These are phyloP conservation scores for Madurella fahalii DNA, from an alignment of 2,329 filamentous ascomycete species.

Conservation along the genomic window DNA sequence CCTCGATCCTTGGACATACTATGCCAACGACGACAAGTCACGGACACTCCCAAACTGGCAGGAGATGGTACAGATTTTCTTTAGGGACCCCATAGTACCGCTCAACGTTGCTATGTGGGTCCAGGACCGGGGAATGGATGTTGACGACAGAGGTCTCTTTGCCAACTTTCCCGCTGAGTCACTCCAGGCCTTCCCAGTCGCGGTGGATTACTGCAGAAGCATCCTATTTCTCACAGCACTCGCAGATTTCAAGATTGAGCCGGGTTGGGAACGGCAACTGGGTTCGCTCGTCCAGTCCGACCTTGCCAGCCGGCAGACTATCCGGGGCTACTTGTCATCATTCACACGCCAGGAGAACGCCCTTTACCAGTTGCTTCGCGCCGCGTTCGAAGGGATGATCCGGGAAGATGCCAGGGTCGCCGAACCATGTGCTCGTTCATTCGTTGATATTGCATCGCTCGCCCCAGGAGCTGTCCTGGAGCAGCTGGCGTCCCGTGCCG, in stretches of 20 bases:
- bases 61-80: conserved; percentile 48
- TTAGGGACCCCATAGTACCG: conserved; percentile 35
- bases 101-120: conserved; percentile 19
- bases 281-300: conserved; percentile 70
- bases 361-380: conserved; percentile 45
- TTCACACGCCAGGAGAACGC: conserved; percentile 34
- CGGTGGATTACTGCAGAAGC: conserved; percentile 62
- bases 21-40: conserved; percentile 41
- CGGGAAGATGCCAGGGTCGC: conserved; percentile 38
- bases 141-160: conserved; percentile 37
- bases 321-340: conserved; percentile 49
- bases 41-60: conserved; percentile 47
- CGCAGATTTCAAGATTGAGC: conserved; percentile 55
- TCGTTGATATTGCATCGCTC: conserved; percentile 50
- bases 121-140: conserved; percentile 35
- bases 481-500: conserved; percentile 45
- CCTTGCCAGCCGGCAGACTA: conserved; percentile 55
- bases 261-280: conserved; percentile 80
- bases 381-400: conserved; percentile 55
- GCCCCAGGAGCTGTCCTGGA: conserved; percentile 37
- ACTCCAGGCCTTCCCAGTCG: conserved; percentile 59
- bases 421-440: conserved; percentile 48
- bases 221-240: conserved; percentile 50
- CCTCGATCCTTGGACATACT: conserved; percentile 62
- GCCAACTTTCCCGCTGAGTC: conserved; percentile 46